A percentile compares a stretch with the other conserved stretches of the same genome.
These are phyloP conservation scores for Zymoseptoria ardabiliae DNA, from an alignment of 2,329 filamentous ascomycete species.

Conservation along the genomic window DNA sequence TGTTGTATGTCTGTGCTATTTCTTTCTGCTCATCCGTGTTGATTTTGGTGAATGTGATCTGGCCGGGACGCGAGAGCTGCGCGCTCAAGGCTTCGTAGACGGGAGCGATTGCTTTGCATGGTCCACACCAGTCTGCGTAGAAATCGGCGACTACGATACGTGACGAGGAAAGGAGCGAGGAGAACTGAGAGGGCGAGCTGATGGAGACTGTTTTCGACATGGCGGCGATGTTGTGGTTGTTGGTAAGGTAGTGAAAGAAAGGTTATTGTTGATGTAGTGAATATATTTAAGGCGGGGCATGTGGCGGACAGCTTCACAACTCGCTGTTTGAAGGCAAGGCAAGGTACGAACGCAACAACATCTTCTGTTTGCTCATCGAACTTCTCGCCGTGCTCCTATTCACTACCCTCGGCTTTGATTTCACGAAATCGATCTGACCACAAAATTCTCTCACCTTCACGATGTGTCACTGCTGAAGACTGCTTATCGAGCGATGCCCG, in stretches of 20 bases:
- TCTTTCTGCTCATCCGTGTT: conserved; percentile 71
- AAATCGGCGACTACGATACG: conserved; percentile 84
- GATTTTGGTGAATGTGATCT: conserved; percentile 79
- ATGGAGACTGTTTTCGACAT: conserved; percentile 42
- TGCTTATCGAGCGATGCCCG: conserved; percentile 4
- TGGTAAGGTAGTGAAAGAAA: neutral
- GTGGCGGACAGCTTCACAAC: neutral
- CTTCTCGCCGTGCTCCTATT: neutral
- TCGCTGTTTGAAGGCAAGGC: neutral
- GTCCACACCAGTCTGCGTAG: conserved; percentile 78
- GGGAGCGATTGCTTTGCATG: conserved; percentile 77
- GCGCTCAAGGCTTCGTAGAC: conserved; percentile 70
- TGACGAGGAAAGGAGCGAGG: conserved; percentile 59
- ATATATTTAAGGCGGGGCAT: neutral
- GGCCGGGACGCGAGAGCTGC: conserved; percentile 61
- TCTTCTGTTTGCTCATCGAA: neutral
- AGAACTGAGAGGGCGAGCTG: conserved; percentile 51
- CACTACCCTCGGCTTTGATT: neutral
- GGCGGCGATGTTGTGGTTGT: conserved; percentile 4
- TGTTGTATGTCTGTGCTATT: conserved; percentile 63
- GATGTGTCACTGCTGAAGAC: neutral
- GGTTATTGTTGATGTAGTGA: conserved; percentile 1
- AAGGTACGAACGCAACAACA: conserved; percentile 2
- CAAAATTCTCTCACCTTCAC: neutral
- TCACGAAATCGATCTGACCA: neutral